phyloP scores from a whole-genome alignment of 768 basidiomycete species.

The Sarcodon aspratus region DNA sequence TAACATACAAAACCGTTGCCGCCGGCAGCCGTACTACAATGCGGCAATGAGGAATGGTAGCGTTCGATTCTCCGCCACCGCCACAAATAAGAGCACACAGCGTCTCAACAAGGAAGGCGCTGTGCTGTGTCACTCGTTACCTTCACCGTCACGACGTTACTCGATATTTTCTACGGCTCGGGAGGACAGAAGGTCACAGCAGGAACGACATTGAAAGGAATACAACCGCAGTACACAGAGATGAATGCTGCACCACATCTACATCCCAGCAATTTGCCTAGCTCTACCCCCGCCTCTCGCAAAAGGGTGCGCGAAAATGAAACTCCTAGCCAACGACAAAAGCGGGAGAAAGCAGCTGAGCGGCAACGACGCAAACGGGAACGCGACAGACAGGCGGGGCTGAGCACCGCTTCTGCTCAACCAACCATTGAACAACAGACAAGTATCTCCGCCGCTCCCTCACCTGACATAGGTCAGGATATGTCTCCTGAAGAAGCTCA shows the following conservation, averaged over 20 bases:
- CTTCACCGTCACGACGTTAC: not conserved
- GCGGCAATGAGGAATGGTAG: too few relatives aligned
- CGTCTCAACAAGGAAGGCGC: not conserved
- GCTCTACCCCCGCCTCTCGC: conserved; percentile 20
- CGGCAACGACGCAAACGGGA: conserved; percentile 78
- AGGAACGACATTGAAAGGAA: conserved; percentile 4
- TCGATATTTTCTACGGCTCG: not conserved
- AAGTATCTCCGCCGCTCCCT: conserved; percentile 9
- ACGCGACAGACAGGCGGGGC: conserved; percentile 36
- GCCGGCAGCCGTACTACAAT: too few relatives aligned
- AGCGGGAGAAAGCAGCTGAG: conserved; percentile 82
- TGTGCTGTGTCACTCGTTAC: not conserved
- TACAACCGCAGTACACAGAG: conserved; percentile 8
- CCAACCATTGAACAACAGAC: conserved; percentile 9
- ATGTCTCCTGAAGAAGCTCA: conserved; percentile 54
- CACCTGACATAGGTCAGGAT: conserved; percentile 18
- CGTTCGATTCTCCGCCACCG: too few relatives aligned
- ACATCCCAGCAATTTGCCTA: conserved; percentile 4
- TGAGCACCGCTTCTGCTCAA: conserved; percentile 16
- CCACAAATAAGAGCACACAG: conserved; percentile 1
- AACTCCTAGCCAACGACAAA: conserved; percentile 58
- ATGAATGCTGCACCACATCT: conserved; percentile 10
- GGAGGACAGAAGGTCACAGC: too few relatives aligned
- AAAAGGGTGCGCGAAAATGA: conserved; percentile 66
- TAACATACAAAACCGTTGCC: too few relatives aligned